Base-by-base conservation (phyloP, 768 basidiomycete species). In the Pleurotus tuber-regium region DNA sequence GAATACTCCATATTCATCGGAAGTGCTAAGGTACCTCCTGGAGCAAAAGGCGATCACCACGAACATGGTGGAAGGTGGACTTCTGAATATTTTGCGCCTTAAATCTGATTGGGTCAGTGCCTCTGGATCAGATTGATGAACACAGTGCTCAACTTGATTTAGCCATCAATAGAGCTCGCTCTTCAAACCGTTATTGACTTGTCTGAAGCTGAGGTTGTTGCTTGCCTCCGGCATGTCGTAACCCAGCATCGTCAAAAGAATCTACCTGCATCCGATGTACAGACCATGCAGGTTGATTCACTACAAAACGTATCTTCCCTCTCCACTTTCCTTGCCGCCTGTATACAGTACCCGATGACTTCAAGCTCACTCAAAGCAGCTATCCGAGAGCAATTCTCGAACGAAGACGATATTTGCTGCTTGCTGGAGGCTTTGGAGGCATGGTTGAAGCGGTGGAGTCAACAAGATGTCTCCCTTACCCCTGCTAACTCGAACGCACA, bases 31-130 rank as follows among this genome's bases (percentile, higher is more conserved):
- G 39, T 72, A 76, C 62, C 71, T 92, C n/a, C 68, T 92, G 3
- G 71, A 82, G 60, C 72, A 69, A 46, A 67, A 74, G 3, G 70
- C 78, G 2, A 76, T 89, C 11, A 82, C 77, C 50, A 74, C 78
- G 36, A 74, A 70, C 24, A 88, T 90, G 86, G 59, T 88, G 8
- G 68, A 79, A 4, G 78, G 76, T 10, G 83, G 82, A 2, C 64
- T 92, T 14, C 58, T 91, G 30, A 69, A 70, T 7, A 71, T 72
- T 1, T 64, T 92, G 28, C 68, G 74, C 40, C 63, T 72, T 46
- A 76, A 74, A 52, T 70, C 73, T 36, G 90, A 92, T 59, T 92
- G 90, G 89, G 90, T 83, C 60, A 50, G 75, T 59, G 47, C 42
- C 24, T 31, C 2, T 24, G 4, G 12, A 25, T 6, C 16, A 9